Evolutionary conservation across 192 early-diverging fungal genomes (phyloP).

Genomic region (Cladochytrium replicatum): DNA sequence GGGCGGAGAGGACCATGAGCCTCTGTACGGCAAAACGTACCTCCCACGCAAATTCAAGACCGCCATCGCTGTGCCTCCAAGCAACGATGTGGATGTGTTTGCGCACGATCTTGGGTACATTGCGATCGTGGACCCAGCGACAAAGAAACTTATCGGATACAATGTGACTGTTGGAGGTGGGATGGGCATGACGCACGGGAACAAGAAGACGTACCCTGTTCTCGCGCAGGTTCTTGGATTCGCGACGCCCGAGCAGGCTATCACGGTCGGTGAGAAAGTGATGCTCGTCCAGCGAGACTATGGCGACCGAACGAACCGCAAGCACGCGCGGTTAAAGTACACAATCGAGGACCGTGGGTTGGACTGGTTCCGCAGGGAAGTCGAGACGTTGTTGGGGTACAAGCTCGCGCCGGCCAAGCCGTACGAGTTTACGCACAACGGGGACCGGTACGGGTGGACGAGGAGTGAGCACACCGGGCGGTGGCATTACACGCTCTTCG

Average conservation of each 20-base stretch:
- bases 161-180: constrained; percentile 93
- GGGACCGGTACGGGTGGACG: constrained; percentile 92
- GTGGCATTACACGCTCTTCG: constrained; percentile 80
- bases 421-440: constrained; percentile 76
- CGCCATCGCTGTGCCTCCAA: constrained; percentile 86
- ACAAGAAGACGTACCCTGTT: constrained; percentile 93
- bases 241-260: constrained; percentile 63
- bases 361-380: constrained; percentile 80
- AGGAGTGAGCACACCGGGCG: constrained; percentile 46
- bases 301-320: constrained; percentile 94
- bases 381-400: constrained; percentile 73
- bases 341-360: constrained; percentile 92
- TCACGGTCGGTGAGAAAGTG: constrained; percentile 80
- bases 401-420: constrained; percentile 54
- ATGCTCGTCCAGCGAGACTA: constrained; percentile 89
- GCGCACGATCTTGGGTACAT: constrained; percentile 93
- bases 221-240: constrained; percentile 72
- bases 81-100: constrained; percentile 94
- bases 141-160: constrained; percentile 72
- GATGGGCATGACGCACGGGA: constrained; percentile 97
- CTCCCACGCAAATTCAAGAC: constrained; percentile 97
- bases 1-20: constrained; percentile 74
- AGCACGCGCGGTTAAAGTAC: constrained; percentile 97
- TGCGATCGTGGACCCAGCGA: constrained; percentile 77
- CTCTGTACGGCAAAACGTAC: constrained; percentile 85